Percentiles rank a stretch among this genome's conserved stretches.
These are phyloP conservation scores for Metschnikowia sp. DNA, from an alignment of 805 yeast genomes.

Conservation along the genomic window DNA sequence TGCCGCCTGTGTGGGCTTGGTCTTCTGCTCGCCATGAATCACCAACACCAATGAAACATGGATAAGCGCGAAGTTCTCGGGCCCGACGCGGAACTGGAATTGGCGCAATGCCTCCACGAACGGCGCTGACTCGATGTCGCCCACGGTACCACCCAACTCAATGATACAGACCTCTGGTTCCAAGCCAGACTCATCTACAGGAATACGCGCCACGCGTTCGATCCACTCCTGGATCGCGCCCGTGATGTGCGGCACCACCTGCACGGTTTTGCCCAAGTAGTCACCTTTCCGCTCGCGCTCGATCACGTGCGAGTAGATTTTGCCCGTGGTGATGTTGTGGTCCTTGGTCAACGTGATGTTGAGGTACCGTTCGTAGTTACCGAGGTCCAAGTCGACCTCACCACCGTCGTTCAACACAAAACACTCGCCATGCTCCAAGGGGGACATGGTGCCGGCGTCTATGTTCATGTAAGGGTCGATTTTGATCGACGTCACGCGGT, in stretches of 20 bases:
- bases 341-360: conserved; percentile 89
- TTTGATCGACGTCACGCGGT: conserved; percentile 94
- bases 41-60: conserved; percentile 98
- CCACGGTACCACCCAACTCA: conserved; percentile 98
- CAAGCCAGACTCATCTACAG: conserved; percentile 85
- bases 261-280: conserved; percentile 98
- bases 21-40: conserved; percentile 97
- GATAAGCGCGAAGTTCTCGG: conserved; percentile 88
- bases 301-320: conserved; percentile 90
- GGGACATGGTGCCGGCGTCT: conserved; percentile 99
- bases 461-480: conserved; percentile 99
- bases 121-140: conserved; percentile 98
- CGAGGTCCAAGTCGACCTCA: conserved; percentile 96
- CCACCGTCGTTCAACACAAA: conserved; percentile 98
- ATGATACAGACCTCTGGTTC: conserved; percentile 96
- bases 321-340: conserved; percentile 98
- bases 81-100: conserved; percentile 95
- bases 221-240: conserved; percentile 98
- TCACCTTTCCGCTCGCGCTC: conserved; percentile 95
- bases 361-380: conserved; percentile 95
- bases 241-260: conserved; percentile 97
- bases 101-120: conserved; percentile 98
- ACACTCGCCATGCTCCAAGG: conserved; percentile 98
- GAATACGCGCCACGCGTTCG: conserved; percentile 84
- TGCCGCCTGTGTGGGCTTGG: conserved; percentile 99